These are phyloP conservation scores for Penicillium desertorum DNA, from an alignment of 495 filamentous ascomycete species.

Conservation along the genomic window DNA sequence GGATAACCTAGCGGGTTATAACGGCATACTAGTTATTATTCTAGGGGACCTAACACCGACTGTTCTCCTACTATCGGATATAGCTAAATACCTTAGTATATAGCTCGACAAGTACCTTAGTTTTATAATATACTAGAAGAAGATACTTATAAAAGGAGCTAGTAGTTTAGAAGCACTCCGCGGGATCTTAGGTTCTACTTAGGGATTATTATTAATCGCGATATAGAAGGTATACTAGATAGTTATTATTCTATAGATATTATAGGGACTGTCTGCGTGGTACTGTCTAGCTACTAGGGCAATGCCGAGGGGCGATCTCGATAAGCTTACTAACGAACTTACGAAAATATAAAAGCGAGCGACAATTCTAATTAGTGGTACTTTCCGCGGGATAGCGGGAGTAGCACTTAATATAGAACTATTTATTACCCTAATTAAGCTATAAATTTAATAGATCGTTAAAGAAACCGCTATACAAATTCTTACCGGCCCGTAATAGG, in stretches of 20 bases:
- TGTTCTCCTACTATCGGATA: not conserved
- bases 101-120: slow-evolving; percentile 21
- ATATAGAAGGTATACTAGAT: slow-evolving; percentile 22
- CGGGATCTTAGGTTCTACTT: slow-evolving; percentile 14
- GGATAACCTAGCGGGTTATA: not conserved
- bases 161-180: slow-evolving; percentile 15
- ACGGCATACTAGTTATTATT: not conserved
- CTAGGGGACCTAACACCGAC: not conserved
- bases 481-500: too few species aligned
- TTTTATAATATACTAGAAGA: slow-evolving; percentile 11
- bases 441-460: too few species aligned
- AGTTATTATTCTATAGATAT: slow-evolving; percentile 21
- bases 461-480: too few species aligned
- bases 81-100: slow-evolving; percentile 15
- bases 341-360: slow-evolving; percentile 8
- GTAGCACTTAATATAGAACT: too few species aligned
- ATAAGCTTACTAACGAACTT: slow-evolving; percentile 1
- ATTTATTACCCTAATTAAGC: too few species aligned
- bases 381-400: too few species aligned
- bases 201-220: slow-evolving; percentile 9
- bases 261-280: slow-evolving; percentile 18
- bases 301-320: not conserved
- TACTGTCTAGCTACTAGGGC: not conserved
- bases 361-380: not conserved
- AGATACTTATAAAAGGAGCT: slow-evolving; percentile 15